Base-by-base conservation (phyloP, 2,329 filamentous ascomycete genomes). In the Nectriaceae sp. region DNA sequence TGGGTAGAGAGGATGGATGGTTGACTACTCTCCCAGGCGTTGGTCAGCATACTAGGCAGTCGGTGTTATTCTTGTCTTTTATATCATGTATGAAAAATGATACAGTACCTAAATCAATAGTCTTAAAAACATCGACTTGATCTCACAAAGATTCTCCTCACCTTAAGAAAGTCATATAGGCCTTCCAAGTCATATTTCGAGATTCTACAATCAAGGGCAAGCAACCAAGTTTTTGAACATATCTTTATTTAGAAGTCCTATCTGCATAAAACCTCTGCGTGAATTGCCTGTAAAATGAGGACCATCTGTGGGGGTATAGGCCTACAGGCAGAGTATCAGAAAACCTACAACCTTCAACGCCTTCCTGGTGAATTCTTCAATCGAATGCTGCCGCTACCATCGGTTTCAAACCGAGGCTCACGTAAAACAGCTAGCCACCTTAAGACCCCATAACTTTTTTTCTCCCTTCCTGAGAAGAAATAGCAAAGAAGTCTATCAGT, bases 401-500 rank as follows among this genome's bases (percentile, higher is more conserved):
- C 44, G 31, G 44, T 38, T 49, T 47, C 51, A 61, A 53, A 49
- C 50, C 48, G 54, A 46, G 45, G 50, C 55, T 51, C 56, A 49
- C 56, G 21, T 52, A 50, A 50, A 53, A 55, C 44, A 58, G 53
- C 55, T 53, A 59, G 54, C 62, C 61, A 61, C 56, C 61, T 44
- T 52, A 52, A 63, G 57, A 58, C 50, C 57, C 65, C 59, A 56
- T 52, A 56, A 65, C 57, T 66, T 70, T 66, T 70, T 60, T 60
- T 61, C 62, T 62, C 63, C 64, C 62, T 64, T 67, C 59, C 61
- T 61, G 61, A 64, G 59, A 64, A 67, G 59, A 65, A 66, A 66
- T 70, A 65, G 65, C 66, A 69, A 69, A 64, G 55, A 69, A 69
- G 62, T 71, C 70, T 72, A 71, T 67, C 68, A 62, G 66, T 71